These are phyloP conservation scores for Priceomyces melissophilus DNA, from an alignment of 805 yeast genomes.

Conservation along the genomic window DNA sequence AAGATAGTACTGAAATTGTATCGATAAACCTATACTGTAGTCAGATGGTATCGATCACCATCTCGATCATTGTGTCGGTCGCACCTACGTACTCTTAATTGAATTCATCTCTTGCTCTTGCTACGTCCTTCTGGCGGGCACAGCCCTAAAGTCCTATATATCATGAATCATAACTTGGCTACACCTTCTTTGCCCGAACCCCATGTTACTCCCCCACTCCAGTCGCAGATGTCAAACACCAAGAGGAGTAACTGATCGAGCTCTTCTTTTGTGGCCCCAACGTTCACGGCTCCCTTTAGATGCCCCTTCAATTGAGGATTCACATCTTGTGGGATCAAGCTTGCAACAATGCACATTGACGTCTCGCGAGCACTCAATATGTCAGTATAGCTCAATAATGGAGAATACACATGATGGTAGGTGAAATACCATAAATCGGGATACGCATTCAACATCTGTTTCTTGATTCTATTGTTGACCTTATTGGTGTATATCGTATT, in stretches of 20 bases:
- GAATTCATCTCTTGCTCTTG: too few relatives aligned
- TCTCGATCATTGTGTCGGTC: too few relatives aligned
- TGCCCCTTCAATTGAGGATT: constrained; percentile 93
- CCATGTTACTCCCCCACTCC: constrained; percentile 62
- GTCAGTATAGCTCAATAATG: constrained; percentile 65
- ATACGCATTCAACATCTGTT: constrained; percentile 68
- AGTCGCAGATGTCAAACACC: constrained; percentile 60
- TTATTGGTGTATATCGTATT: constrained; percentile 66
- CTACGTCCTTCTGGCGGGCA: too few relatives aligned
- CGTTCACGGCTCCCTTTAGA: constrained; percentile 76
- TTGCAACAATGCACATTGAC: constrained; percentile 69
- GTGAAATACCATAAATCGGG: constrained; percentile 83
- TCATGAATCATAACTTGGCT: constrained; percentile 52
- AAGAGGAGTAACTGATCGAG: constrained; percentile 57
- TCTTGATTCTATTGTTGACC: constrained; percentile 61
- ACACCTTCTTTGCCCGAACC: constrained; percentile 52
- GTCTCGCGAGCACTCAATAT: constrained; percentile 67
- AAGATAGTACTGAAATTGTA: too few relatives aligned
- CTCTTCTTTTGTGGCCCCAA: constrained; percentile 67
- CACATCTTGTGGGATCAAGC: constrained; percentile 88
- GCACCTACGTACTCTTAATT: too few relatives aligned
- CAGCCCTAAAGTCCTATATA: too few relatives aligned
- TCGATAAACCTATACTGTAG: too few relatives aligned
- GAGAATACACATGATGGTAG: constrained; percentile 70
- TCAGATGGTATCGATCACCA: too few relatives aligned